Evolutionary conservation across 2,329 filamentous ascomycete genomes (phyloP).

Genomic region (Fusarium xylarioides): DNA sequence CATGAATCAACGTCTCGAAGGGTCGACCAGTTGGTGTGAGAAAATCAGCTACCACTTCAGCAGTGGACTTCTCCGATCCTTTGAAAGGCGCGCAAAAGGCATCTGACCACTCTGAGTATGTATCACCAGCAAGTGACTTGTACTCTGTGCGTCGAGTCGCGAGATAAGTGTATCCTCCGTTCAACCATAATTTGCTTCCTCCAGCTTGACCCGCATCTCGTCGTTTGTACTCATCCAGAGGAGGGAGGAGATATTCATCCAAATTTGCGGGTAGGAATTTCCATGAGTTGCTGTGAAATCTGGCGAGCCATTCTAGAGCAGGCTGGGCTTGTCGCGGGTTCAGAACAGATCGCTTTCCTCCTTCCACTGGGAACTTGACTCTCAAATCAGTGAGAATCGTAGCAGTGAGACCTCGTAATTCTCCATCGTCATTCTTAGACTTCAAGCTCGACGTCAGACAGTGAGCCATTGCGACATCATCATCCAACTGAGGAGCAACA

Average conservation of each 20-base stretch:
- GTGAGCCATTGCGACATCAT: slow-evolving; percentile 57
- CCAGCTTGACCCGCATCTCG: slow-evolving; percentile 23
- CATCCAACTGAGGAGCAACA: slow-evolving; percentile 59
- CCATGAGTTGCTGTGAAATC: slow-evolving; percentile 68
- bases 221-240: slow-evolving; percentile 61
- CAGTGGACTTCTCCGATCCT: slow-evolving; percentile 48
- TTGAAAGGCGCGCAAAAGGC: slow-evolving; percentile 54
- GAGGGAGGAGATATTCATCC: slow-evolving; percentile 59
- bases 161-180: slow-evolving; percentile 75
- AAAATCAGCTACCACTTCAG: slow-evolving; percentile 62
- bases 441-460: slow-evolving; percentile 57
- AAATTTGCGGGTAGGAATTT: slow-evolving; percentile 42
- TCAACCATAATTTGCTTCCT: slow-evolving; percentile 62
- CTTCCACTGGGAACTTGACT: slow-evolving; percentile 62
- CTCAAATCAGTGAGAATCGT: slow-evolving; percentile 67
- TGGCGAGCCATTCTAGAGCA: slow-evolving; percentile 69
- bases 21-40: slow-evolving; percentile 56
- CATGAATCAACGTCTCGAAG: slow-evolving; percentile 69
- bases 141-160: slow-evolving; percentile 69
- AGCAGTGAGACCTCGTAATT: slow-evolving; percentile 56
- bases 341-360: slow-evolving; percentile 61
- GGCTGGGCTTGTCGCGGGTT: slow-evolving; percentile 58
- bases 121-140: slow-evolving; percentile 54
- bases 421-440: slow-evolving; percentile 33
- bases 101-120: slow-evolving; percentile 63